Evolutionary conservation across 2,329 filamentous ascomycete genomes (phyloP).

Genomic region (Cordyceps farinosa): DNA sequence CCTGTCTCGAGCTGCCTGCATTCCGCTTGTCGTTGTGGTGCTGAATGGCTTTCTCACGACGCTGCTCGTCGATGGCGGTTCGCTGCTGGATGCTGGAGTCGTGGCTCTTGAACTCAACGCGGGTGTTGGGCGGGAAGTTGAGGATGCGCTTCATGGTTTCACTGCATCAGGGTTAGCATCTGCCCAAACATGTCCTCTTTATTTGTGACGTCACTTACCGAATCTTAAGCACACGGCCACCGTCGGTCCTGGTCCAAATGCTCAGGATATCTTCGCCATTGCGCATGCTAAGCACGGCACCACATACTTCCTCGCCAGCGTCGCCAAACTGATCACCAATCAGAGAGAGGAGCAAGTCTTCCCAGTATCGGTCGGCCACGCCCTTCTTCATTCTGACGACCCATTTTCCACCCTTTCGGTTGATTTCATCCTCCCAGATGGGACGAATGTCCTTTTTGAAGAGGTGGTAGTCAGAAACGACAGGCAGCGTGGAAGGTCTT

Average conservation of each 20-base stretch:
- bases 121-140: conserved; percentile 80
- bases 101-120: conserved; percentile 92
- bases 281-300: conserved; percentile 87
- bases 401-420: conserved; percentile 96
- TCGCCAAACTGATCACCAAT: conserved; percentile 93
- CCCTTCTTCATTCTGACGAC: conserved; percentile 96
- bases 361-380: conserved; percentile 94
- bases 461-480: conserved; percentile 95
- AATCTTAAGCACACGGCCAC: conserved; percentile 92
- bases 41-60: conserved; percentile 72
- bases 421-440: conserved; percentile 98
- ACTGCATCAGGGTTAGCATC: conserved; percentile 42
- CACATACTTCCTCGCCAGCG: conserved; percentile 89
- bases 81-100: conserved; percentile 93
- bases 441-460: conserved; percentile 96
- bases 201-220: conserved; percentile 55
- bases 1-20: conserved; percentile 31
- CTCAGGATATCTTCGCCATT: conserved; percentile 96
- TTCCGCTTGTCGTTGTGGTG: conserved; percentile 42
- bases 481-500: conserved; percentile 78
- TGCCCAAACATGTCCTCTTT: not conserved
- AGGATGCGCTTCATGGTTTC: conserved; percentile 93
- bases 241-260: conserved; percentile 94
- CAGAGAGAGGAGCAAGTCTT: conserved; percentile 85
- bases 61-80: conserved; percentile 83